Conservation (phyloP, 495 filamentous ascomycete species). For the Tuber borchii region DNA sequence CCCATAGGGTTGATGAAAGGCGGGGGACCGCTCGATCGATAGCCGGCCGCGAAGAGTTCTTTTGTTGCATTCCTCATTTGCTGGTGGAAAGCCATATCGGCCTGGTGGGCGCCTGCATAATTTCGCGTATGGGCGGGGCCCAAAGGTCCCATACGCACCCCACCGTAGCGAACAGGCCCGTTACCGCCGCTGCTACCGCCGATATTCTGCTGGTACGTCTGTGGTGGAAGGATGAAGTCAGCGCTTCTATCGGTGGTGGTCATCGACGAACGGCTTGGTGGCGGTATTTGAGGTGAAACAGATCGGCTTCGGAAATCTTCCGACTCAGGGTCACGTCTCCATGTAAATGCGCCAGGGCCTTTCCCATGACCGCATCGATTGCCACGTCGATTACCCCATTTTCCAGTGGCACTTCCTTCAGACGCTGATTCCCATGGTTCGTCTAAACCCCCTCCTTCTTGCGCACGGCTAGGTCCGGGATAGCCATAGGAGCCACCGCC, state of each 20-base stretch:
- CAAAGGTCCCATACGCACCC: slow-evolving; percentile 36
- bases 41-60: slow-evolving; percentile 27
- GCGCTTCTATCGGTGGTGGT: slow-evolving; percentile 35
- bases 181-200: slow-evolving; percentile 27
- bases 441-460: not conserved
- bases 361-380: slow-evolving; percentile 29
- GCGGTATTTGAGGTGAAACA: slow-evolving; percentile 25
- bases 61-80: slow-evolving; percentile 25
- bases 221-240: slow-evolving; percentile 29
- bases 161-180: slow-evolving; percentile 31
- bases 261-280: slow-evolving; percentile 32
- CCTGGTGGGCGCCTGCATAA: slow-evolving; percentile 19
- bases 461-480: not conserved
- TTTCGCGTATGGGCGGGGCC: slow-evolving; percentile 18
- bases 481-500: not conserved
- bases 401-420: not conserved
- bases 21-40: slow-evolving; percentile 17
- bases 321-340: slow-evolving; percentile 19
- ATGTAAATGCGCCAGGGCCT: slow-evolving; percentile 29
- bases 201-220: slow-evolving; percentile 22
- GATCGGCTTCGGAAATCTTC: slow-evolving; percentile 24
- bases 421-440: slow-evolving; percentile 2
- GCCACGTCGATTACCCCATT: slow-evolving; percentile 1
- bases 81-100: slow-evolving; percentile 27
- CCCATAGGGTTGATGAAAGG: slow-evolving; percentile 22